Evolutionary conservation across 2,329 filamentous ascomycete genomes (phyloP).

Genomic region (Botrytis aclada): DNA sequence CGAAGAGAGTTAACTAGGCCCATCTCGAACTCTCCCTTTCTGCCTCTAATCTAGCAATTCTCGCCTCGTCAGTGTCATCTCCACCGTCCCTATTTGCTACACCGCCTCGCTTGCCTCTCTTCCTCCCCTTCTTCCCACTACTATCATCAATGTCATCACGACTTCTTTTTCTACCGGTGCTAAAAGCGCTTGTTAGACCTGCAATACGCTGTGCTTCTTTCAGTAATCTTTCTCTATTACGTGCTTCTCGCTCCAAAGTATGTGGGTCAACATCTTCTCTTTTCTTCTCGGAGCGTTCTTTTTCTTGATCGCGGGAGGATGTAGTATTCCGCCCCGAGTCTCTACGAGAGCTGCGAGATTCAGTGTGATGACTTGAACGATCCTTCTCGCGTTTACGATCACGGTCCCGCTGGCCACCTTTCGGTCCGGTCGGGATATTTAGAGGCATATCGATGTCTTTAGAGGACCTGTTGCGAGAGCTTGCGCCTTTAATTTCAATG

Average conservation of each 20-base stretch:
- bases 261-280: slow-evolving; percentile 43
- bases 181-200: slow-evolving; percentile 44
- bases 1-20: slow-evolving; percentile 20
- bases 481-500: slow-evolving; percentile 37
- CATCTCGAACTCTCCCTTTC: slow-evolving; percentile 53
- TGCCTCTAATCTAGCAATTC: slow-evolving; percentile 49
- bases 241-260: slow-evolving; percentile 65
- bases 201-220: slow-evolving; percentile 67
- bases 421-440: slow-evolving; percentile 35
- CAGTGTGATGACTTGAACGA: slow-evolving; percentile 27
- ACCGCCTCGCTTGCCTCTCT: slow-evolving; percentile 37
- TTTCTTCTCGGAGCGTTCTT: slow-evolving; percentile 22
- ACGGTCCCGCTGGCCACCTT: slow-evolving; percentile 25
- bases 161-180: slow-evolving; percentile 42
- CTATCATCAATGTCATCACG: slow-evolving; percentile 44
- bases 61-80: slow-evolving; percentile 36
- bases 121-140: slow-evolving; percentile 48
- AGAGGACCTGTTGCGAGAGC: slow-evolving; percentile 29
- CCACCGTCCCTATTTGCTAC: slow-evolving; percentile 28
- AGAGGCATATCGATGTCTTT: slow-evolving; percentile 33
- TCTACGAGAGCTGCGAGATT: slow-evolving; percentile 41
- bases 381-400: slow-evolving; percentile 30
- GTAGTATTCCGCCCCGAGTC: slow-evolving; percentile 32
- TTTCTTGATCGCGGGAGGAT: slow-evolving; percentile 15
- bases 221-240: slow-evolving; percentile 62